Evolutionary conservation across 345 rosid genomes (phyloP), one percentile per base, ranked within the genome.

Genomic region (Toxicodendron radicans): DNA sequence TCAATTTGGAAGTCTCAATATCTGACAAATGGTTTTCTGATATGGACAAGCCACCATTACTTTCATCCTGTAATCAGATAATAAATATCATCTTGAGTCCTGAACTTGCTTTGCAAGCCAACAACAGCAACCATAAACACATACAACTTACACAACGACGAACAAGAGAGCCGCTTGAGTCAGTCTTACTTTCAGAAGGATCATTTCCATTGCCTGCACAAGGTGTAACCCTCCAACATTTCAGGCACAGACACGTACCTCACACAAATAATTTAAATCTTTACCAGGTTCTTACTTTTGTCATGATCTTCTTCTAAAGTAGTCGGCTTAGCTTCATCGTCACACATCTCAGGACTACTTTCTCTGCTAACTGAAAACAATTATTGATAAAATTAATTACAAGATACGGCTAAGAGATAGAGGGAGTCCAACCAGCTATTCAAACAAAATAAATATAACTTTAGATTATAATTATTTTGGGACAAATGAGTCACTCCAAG

Each of bases 141-240:
- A 92, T 96, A 96, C 99, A 96, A 96, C 99, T 96, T 96, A 96
- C 98, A 96, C 91, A 90, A 93, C 97, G 95, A 81, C 97, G 95
- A 92, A 83, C 87, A 88, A 71, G 84, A 61, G 81, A 76, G 82
- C 83, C 67, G 75, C 76, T 80, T 67, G 74, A 62, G 68, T 82
- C 90, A 57, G 76, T 71, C 78, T 82, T 78, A 79, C 71, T 73
- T 53, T 80, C 80, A 79, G 81, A 68, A 72, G 52, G 72, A 83
- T 77, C 75, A 41, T 75, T 80, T 62, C 49, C 79, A 56, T 77
- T 79, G 58, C 75, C 98, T 96, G 80, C 80, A 79, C 27, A 63
- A 76, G 46, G 54, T 45, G 59, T 64, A 68, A 79, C 49, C 66
- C 23, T 30, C 43, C 49, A 45, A 52, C 63, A 75, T 56, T 32